Percentiles rank a stretch among this genome's conserved stretches.
These are phyloP conservation scores for Urostyla sp. DNA, from an alignment of 73 alveolate species.

Conservation along the genomic window DNA sequence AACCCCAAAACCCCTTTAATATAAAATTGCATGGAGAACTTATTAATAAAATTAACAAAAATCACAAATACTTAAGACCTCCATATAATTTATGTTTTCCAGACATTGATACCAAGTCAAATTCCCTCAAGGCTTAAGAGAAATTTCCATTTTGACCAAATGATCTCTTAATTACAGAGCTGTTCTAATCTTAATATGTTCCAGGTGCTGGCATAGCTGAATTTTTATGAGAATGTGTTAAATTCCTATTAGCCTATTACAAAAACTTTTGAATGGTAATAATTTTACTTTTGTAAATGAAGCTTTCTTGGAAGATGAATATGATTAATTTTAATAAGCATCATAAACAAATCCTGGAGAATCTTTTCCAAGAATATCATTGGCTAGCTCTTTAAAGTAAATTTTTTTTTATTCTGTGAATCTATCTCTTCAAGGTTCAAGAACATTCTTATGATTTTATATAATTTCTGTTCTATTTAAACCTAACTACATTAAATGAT, in stretches of 20 bases:
- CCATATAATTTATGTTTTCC: conserved; percentile 7
- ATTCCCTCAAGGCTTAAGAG: conserved; percentile 11
- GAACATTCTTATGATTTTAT: background rate
- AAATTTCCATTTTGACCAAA: conserved; percentile 18
- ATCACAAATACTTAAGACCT: conserved; percentile 21
- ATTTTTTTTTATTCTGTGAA: conserved; percentile 19
- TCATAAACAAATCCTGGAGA: conserved; percentile 48
- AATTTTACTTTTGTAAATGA: conserved; percentile 11
- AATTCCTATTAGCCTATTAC: no score
- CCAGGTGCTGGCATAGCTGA: conserved; percentile 22
- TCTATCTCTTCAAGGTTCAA: background rate
- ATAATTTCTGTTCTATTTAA: background rate
- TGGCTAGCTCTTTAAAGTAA: conserved; percentile 22
- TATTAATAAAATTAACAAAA: background rate
- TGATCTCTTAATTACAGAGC: background rate
- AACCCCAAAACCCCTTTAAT: background rate
- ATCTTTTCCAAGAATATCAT: conserved; percentile 3
- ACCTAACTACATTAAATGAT: background rate
- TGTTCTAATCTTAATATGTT: background rate
- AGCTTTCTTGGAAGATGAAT: background rate
- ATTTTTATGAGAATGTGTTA: background rate
- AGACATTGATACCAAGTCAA: conserved; percentile 8
- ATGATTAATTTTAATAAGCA: background rate
- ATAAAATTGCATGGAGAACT: no score
- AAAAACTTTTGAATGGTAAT: background rate